Percentiles rank a stretch among this genome's conserved stretches.
phyloP scores from a whole-genome alignment of 441 rosid species.

The Sinapis alba region DNA sequence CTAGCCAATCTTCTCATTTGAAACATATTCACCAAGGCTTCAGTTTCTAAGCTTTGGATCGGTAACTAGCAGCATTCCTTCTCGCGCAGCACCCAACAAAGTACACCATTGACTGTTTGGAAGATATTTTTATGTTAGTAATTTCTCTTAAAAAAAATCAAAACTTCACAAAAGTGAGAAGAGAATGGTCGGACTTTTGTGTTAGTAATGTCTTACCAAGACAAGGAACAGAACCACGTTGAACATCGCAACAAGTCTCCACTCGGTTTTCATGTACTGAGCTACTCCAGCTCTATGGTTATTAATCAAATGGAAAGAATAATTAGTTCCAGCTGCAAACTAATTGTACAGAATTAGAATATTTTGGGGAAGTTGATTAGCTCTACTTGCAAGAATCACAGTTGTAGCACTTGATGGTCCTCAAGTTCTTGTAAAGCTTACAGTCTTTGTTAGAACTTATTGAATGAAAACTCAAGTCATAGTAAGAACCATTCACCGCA shows the following conservation, averaged over 20 bases:
- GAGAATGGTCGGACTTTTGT: background rate
- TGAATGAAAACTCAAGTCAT: constrained; percentile 89
- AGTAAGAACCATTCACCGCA: constrained; percentile 67
- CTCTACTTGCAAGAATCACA: constrained; percentile 95
- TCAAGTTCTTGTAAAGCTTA: constrained; percentile 74
- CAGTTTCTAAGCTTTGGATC: constrained; percentile 51
- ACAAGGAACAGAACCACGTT: constrained; percentile 67
- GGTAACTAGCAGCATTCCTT: constrained; percentile 59
- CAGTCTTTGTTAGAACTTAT: constrained; percentile 77
- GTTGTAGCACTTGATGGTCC: constrained; percentile 75
- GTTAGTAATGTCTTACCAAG: constrained; percentile 57
- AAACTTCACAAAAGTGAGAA: background rate
- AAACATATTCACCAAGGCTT: constrained; percentile 11
- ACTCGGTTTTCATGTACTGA: constrained; percentile 87
- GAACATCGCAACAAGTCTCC: constrained; percentile 89
- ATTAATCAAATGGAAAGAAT: background rate
- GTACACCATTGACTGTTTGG: constrained; percentile 67
- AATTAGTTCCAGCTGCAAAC: constrained; percentile 10
- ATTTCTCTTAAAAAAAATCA: background rate
- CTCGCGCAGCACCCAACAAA: constrained; percentile 94
- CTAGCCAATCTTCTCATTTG: background rate
- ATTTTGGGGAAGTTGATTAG: constrained; percentile 3
- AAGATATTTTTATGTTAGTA: background rate
- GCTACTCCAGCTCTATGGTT: constrained; percentile 88
- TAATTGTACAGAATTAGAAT: background rate